Percentiles rank a stretch among this genome's conserved stretches.
phyloP scores from a whole-genome alignment of 176 grass and related monocot genomes.

The Tillandsia fasciculata region DNA sequence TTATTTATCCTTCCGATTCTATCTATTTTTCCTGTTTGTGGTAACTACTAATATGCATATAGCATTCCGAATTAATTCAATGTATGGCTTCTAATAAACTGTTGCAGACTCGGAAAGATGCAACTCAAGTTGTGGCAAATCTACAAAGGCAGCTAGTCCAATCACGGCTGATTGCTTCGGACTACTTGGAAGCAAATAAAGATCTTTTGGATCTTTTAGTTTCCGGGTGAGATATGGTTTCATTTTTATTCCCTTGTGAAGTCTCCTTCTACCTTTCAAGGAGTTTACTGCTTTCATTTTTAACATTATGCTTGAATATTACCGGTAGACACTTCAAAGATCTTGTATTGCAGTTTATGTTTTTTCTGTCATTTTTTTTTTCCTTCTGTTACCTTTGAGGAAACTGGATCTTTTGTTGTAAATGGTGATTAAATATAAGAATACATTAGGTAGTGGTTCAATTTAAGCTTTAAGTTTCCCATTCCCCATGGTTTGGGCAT shows the following conservation, averaged over 20 bases:
- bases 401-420: too few species aligned
- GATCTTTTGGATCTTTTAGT: slow-evolving; percentile 49
- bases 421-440: too few species aligned
- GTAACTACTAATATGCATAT: not conserved
- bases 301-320: too few species aligned
- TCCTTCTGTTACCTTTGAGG: not conserved
- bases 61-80: not conserved
- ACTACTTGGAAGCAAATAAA: slow-evolving; percentile 52
- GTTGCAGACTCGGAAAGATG: slow-evolving; percentile 47
- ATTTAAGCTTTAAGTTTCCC: too few species aligned
- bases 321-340: not conserved
- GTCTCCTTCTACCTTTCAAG: not conserved
- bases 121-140: slow-evolving; percentile 50
- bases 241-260: not conserved
- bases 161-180: slow-evolving; percentile 42
- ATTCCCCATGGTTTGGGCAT: too few species aligned
- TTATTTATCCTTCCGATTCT: not conserved
- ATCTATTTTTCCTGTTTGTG: not conserved
- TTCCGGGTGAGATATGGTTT: slow-evolving; percentile 33
- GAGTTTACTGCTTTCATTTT: too few species aligned
- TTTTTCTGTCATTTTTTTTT: not conserved
- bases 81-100: not conserved
- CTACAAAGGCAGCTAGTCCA: slow-evolving; percentile 57
- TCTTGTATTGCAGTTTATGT: not conserved
- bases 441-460: too few species aligned